Percentiles rank a stretch among this genome's conserved stretches.
Evolutionary conservation across 768 basidiomycete species (phyloP).

Genomic region (Boletus rufocinnamomeus): DNA sequence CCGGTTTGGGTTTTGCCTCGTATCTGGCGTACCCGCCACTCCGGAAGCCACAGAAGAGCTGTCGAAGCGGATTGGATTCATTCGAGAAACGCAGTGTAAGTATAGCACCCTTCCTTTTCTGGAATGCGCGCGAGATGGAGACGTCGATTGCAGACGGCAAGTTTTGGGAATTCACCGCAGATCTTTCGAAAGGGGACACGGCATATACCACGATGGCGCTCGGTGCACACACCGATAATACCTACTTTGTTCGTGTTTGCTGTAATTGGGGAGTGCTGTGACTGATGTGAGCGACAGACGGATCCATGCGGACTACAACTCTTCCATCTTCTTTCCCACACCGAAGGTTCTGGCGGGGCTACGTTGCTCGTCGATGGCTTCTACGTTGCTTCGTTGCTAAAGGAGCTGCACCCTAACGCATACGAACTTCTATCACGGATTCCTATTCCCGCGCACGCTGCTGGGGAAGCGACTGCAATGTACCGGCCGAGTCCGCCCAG

Average conservation of each 20-base stretch:
- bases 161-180: slow-evolving; percentile 97
- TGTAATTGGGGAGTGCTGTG: not conserved
- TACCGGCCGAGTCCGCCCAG: slow-evolving; percentile 58
- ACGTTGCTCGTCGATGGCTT: slow-evolving; percentile 97
- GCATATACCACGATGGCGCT: slow-evolving; percentile 91
- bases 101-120: slow-evolving; percentile 2
- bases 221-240: slow-evolving; percentile 79
- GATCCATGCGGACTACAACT: slow-evolving; percentile 95
- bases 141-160: slow-evolving; percentile 68
- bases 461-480: slow-evolving; percentile 65
- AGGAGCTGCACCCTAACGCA: slow-evolving; percentile 66
- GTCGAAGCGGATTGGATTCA: slow-evolving; percentile 75
- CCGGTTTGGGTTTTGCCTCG: slow-evolving; percentile 85
- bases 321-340: slow-evolving; percentile 89
- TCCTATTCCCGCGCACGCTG: slow-evolving; percentile 82
- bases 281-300: slow-evolving; percentile 50
- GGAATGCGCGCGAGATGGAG: slow-evolving; percentile 32
- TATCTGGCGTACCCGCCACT: slow-evolving; percentile 76
- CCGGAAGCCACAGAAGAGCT: slow-evolving; percentile 85
- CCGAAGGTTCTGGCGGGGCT: slow-evolving; percentile 78
- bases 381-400: slow-evolving; percentile 81
- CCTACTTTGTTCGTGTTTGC: slow-evolving; percentile 44
- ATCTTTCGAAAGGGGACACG: slow-evolving; percentile 88
- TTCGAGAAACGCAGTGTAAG: slow-evolving; percentile 80
- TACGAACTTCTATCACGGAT: slow-evolving; percentile 70